Percentiles rank a stretch among this genome's conserved stretches.
Evolutionary conservation across 1,284 basidiomycete genomes (phyloP).

Genomic region (Kwoniella shivajii): DNA sequence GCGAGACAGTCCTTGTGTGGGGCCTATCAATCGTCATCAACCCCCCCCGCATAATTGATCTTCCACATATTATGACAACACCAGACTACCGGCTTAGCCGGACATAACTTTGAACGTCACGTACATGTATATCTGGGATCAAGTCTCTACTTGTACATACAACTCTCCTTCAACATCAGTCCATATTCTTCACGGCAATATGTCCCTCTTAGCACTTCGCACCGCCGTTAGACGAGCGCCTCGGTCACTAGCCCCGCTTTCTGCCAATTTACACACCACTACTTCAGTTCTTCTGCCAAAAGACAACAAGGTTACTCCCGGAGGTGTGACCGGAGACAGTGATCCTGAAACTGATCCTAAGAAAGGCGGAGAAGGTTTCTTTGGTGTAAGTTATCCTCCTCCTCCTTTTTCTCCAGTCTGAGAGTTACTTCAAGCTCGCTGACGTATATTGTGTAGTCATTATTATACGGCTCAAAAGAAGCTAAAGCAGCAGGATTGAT

Average conservation of each 20-base stretch:
- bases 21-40: too few relatives aligned
- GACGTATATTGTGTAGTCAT: conserved; percentile 46
- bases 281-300: background rate
- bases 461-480: conserved; percentile 76
- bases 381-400: conserved; percentile 30
- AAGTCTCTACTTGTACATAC: background rate
- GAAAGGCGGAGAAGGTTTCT: conserved; percentile 36
- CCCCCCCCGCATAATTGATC: too few relatives aligned
- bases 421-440: too few relatives aligned
- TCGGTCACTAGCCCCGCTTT: background rate
- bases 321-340: conserved; percentile 2
- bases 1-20: too few relatives aligned
- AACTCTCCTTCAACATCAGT: background rate
- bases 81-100: too few relatives aligned
- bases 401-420: background rate
- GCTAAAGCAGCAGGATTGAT: conserved; percentile 79
- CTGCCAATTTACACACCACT: conserved; percentile 9
- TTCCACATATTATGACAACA: too few relatives aligned
- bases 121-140: background rate
- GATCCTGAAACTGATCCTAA: conserved; percentile 31
- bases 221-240: background rate
- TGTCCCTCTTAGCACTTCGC: conserved; percentile 4
- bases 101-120: background rate
- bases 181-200: background rate
- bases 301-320: conserved; percentile 5